Percentiles rank a stretch among this genome's conserved stretches.
Conservation (phyloP, 768 basidiomycete species). For the Suillus occidentalis region DNA sequence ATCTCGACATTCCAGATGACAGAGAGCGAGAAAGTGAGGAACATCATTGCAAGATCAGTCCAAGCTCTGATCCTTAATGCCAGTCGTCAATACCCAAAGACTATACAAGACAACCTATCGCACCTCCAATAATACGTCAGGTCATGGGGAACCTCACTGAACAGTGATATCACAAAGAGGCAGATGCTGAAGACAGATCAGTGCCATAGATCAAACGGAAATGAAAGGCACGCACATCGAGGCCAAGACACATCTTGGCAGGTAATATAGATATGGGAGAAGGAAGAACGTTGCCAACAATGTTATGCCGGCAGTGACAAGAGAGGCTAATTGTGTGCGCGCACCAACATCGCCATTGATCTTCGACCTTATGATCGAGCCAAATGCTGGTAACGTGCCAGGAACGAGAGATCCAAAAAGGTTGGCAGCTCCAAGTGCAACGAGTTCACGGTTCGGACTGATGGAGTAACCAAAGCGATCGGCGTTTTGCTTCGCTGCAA, state of each 20-base stretch:
- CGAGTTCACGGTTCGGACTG: constrained; percentile 92
- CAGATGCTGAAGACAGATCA: constrained; percentile 56
- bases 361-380: constrained; percentile 88
- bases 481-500: constrained; percentile 91
- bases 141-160: constrained; percentile 87
- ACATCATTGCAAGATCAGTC: constrained; percentile 86
- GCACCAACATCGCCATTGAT: constrained; percentile 90
- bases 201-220: constrained; percentile 4
- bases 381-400: constrained; percentile 89
- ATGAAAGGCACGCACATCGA: constrained; percentile 60
- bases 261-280: constrained; percentile 78
- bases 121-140: constrained; percentile 82
- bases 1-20: constrained; percentile 91
- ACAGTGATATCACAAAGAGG: constrained; percentile 80
- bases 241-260: constrained; percentile 91
- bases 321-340: constrained; percentile 84
- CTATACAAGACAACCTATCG: constrained; percentile 15
- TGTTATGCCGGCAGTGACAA: constrained; percentile 73
- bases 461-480: constrained; percentile 85
- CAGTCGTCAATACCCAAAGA: neutral
- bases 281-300: constrained; percentile 88
- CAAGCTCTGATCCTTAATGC: constrained; percentile 79
- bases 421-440: constrained; percentile 85
- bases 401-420: constrained; percentile 77
- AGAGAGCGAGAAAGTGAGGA: constrained; percentile 83